Percentiles rank a stretch among this genome's conserved stretches.
Conservation (phyloP, 371 early-diverging fungal species). For the Smittium mucronatum region DNA sequence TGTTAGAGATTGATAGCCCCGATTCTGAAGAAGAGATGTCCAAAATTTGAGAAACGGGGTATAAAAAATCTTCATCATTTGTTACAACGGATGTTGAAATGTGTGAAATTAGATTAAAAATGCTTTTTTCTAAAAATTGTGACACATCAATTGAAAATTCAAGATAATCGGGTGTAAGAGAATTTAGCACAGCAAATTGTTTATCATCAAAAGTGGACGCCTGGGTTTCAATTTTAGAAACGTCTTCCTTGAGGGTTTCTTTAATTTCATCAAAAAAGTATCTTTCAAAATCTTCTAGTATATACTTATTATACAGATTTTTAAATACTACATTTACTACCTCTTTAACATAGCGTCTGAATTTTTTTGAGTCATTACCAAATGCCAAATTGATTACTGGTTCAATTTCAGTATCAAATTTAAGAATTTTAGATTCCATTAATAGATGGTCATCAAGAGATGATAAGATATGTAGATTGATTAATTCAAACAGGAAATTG, state of each 20-base stretch:
- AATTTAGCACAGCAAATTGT: neutral
- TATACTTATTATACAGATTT: neutral
- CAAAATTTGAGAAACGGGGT: neutral
- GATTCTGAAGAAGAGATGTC: neutral
- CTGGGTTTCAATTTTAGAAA: neutral
- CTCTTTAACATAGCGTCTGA: neutral
- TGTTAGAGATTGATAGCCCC: neutral
- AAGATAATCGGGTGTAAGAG: neutral
- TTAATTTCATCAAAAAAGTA: neutral
- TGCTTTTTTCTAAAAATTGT: neutral
- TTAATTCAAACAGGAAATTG: conserved; percentile 1
- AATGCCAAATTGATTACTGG: neutral
- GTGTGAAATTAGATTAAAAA: neutral
- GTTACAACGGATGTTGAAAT: neutral
- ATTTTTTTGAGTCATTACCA: neutral
- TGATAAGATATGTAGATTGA: neutral
- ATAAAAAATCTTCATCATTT: neutral
- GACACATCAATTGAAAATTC: neutral
- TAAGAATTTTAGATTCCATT: neutral
- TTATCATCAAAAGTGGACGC: neutral
- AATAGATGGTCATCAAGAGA: neutral
- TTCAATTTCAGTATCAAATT: neutral
- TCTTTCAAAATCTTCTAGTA: neutral
- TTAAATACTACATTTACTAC: neutral
- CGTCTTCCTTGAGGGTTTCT: neutral